These are phyloP conservation scores for Zasmidium angulare DNA, from an alignment of 2,329 filamentous ascomycete genomes.

Conservation along the genomic window DNA sequence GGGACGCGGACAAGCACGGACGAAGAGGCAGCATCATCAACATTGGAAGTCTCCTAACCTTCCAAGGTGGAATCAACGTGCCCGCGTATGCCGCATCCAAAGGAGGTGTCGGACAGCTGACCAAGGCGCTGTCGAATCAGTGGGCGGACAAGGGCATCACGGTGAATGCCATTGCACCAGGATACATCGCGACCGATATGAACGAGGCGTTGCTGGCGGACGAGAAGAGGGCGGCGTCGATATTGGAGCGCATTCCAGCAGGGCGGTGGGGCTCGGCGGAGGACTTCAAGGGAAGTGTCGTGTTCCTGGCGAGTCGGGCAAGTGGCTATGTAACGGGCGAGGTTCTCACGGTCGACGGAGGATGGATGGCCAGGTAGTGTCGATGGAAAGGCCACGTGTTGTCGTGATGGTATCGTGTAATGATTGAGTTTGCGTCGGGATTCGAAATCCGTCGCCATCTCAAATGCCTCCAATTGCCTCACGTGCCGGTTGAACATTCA, in stretches of 20 bases:
- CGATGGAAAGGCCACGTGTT: constrained; percentile 49
- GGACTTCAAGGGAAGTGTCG: constrained; percentile 81
- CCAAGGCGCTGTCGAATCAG: constrained; percentile 82
- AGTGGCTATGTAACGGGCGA: constrained; percentile 82
- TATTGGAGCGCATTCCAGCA: constrained; percentile 77
- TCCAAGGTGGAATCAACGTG: constrained; percentile 85
- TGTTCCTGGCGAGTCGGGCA: constrained; percentile 75
- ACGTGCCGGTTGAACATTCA: not conserved
- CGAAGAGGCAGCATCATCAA: constrained; percentile 77
- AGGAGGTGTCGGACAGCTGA: constrained; percentile 80
- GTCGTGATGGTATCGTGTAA: not conserved
- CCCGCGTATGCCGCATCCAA: constrained; percentile 86
- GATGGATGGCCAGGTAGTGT: constrained; percentile 68
- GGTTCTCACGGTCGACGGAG: constrained; percentile 79
- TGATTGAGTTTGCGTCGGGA: not conserved
- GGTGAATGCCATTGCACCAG: constrained; percentile 86
- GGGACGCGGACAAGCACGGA: constrained; percentile 49
- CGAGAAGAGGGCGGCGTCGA: constrained; percentile 66
- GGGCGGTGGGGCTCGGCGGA: constrained; percentile 80
- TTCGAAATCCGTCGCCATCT: not conserved
- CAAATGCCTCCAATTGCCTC: not conserved
- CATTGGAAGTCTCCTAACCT: constrained; percentile 75
- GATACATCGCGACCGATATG: constrained; percentile 94
- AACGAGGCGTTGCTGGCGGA: constrained; percentile 79
- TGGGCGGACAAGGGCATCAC: constrained; percentile 78